These are phyloP conservation scores for Exophiala aquamarina DNA, from an alignment of 2,329 filamentous ascomycete species.

Conservation along the genomic window DNA sequence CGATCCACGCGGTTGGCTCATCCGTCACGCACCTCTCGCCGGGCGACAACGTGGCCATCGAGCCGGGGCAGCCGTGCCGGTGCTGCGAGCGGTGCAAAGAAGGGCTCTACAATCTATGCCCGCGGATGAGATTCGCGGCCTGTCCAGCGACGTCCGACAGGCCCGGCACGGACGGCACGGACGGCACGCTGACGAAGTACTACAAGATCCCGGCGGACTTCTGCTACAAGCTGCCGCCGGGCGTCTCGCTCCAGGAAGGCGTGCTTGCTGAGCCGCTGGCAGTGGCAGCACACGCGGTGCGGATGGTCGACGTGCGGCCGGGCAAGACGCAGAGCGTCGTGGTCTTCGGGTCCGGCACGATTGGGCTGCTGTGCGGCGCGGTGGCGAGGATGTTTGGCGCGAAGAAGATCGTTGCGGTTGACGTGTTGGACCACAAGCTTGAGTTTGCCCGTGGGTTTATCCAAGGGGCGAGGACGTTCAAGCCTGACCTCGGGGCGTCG, in stretches of 20 bases:
- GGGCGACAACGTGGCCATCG: slow-evolving; percentile 38
- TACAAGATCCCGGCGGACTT: slow-evolving; percentile 40
- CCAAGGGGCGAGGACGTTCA: slow-evolving; percentile 14
- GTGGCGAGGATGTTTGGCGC: slow-evolving; percentile 64
- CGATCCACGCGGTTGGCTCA: slow-evolving; percentile 30
- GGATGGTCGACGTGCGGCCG: slow-evolving; percentile 39
- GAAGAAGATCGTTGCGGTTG: slow-evolving; percentile 59
- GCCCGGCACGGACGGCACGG: slow-evolving; percentile 34
- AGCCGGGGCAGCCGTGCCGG: slow-evolving; percentile 38
- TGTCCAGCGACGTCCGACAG: too few relatives aligned
- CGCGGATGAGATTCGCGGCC: slow-evolving; percentile 41
- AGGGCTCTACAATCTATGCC: slow-evolving; percentile 44
- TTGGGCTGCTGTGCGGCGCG: slow-evolving; percentile 58
- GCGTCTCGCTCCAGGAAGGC: slow-evolving; percentile 42
- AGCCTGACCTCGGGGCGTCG: slow-evolving; percentile 14
- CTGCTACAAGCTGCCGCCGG: slow-evolving; percentile 39
- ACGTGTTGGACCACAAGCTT: slow-evolving; percentile 61
- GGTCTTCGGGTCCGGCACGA: slow-evolving; percentile 45
- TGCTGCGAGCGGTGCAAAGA: slow-evolving; percentile 36
- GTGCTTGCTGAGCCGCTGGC: slow-evolving; percentile 50
- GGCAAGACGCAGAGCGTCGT: slow-evolving; percentile 38
- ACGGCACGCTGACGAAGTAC: slow-evolving; percentile 39
- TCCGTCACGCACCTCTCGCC: slow-evolving; percentile 27
- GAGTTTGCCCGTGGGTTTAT: slow-evolving; percentile 46
- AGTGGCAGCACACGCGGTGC: slow-evolving; percentile 47